phyloP scores from a whole-genome alignment of 176 grass and related monocot genomes.

The Thalia dealbata region DNA sequence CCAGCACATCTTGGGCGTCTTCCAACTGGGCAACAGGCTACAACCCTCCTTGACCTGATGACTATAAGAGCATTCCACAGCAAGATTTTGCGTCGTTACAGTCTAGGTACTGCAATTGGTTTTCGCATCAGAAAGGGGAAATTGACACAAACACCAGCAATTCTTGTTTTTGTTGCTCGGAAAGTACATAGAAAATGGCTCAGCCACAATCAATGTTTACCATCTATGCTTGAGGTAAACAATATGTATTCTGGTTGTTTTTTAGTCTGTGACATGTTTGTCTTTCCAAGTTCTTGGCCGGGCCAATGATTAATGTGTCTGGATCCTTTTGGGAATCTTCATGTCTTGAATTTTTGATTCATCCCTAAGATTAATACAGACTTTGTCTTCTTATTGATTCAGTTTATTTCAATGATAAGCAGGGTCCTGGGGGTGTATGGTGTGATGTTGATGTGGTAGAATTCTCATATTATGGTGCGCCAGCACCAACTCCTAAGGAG shows the following conservation, averaged over 20 bases:
- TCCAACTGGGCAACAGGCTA: slow-evolving; percentile 81
- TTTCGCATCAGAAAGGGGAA: slow-evolving; percentile 81
- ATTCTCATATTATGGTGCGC: slow-evolving; percentile 95
- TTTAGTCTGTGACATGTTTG: neutral
- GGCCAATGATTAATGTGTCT: neutral
- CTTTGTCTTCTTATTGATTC: slow-evolving; percentile 8
- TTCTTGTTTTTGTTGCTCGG: slow-evolving; percentile 89
- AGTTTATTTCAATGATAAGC: slow-evolving; percentile 33
- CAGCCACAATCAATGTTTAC: slow-evolving; percentile 62
- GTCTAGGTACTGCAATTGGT: slow-evolving; percentile 83
- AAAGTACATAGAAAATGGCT: slow-evolving; percentile 93
- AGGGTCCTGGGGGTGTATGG: slow-evolving; percentile 97
- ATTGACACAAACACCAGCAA: slow-evolving; percentile 73
- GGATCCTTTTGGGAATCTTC: neutral
- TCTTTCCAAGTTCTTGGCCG: neutral
- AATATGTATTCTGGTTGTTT: neutral
- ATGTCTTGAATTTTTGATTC: neutral
- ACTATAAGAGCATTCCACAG: slow-evolving; percentile 98
- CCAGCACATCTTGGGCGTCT: slow-evolving; percentile 53
- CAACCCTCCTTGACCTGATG: slow-evolving; percentile 92
- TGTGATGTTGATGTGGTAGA: slow-evolving; percentile 99
- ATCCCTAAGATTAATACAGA: neutral
- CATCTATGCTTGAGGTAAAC: slow-evolving; percentile 65
- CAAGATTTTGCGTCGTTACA: slow-evolving; percentile 81
- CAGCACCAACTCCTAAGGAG: slow-evolving; percentile 80